Conservation (phyloP, 2,329 filamentous ascomycete genomes). For the Alternaria tenuissima region DNA sequence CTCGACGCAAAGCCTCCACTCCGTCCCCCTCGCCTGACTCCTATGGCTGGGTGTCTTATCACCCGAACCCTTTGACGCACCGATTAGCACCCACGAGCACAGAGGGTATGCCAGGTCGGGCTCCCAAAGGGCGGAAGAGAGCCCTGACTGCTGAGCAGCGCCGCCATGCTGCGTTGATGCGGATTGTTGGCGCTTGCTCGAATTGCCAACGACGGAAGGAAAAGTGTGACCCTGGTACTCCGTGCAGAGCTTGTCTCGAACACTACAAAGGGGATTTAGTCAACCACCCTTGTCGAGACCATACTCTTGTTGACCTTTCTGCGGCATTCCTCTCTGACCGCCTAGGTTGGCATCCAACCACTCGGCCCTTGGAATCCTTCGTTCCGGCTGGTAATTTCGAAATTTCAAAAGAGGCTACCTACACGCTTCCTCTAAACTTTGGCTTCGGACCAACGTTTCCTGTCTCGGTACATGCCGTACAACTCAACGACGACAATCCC, state of each 20-base stretch:
- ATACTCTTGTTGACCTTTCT: constrained; percentile 39
- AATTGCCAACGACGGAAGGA: constrained; percentile 50
- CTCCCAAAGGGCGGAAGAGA: constrained; percentile 44
- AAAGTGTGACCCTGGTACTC: constrained; percentile 51
- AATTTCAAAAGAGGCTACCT: constrained; percentile 26
- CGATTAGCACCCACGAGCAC: constrained; percentile 41
- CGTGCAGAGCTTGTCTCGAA: constrained; percentile 50
- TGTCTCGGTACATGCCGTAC: constrained; percentile 37
- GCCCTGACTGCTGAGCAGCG: constrained; percentile 45
- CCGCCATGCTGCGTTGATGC: constrained; percentile 48
- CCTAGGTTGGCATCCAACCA: constrained; percentile 48
- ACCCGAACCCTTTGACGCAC: constrained; percentile 42
- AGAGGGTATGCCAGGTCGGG: constrained; percentile 37
- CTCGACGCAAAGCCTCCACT: constrained; percentile 32
- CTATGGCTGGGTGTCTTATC: constrained; percentile 48
- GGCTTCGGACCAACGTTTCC: constrained; percentile 44
- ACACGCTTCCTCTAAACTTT: constrained; percentile 43
- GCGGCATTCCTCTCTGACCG: constrained; percentile 42
- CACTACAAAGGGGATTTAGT: constrained; percentile 50
- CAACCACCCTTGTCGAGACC: constrained; percentile 48
- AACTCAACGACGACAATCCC: constrained; percentile 24
- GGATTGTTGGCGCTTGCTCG: constrained; percentile 45
- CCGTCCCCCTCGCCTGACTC: constrained; percentile 42
- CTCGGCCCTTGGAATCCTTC: constrained; percentile 38
- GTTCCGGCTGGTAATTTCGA: constrained; percentile 28